Conservation (phyloP, 257 asterid species). For the Forsythia suspensa region DNA sequence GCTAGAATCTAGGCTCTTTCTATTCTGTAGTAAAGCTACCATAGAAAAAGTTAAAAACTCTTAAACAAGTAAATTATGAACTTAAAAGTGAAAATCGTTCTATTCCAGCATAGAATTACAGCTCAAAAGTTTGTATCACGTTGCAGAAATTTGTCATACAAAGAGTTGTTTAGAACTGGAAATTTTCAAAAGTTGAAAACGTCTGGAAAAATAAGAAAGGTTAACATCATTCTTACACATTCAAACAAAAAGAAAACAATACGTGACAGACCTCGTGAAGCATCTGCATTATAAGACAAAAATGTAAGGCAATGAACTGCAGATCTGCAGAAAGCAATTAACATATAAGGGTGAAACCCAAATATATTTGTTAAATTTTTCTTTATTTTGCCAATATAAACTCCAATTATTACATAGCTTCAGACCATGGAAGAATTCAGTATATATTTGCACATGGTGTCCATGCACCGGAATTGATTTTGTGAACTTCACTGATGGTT, state of each 20-base stretch:
- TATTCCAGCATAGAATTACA: slow-evolving; percentile 10
- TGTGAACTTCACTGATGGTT: too few species aligned
- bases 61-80: not conserved
- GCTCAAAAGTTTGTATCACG: slow-evolving; percentile 13
- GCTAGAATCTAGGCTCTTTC: slow-evolving; percentile 15
- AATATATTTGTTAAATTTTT: not conserved
- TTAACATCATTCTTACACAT: not conserved
- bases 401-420: too few species aligned
- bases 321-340: not conserved
- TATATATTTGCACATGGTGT: too few species aligned
- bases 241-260: not conserved
- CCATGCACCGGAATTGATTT: too few species aligned
- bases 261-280: slow-evolving; percentile 22
- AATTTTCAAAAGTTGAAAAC: not conserved
- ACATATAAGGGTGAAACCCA: not conserved
- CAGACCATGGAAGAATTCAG: too few species aligned
- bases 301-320: slow-evolving; percentile 15
- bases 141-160: slow-evolving; percentile 6
- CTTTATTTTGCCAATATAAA: not conserved
- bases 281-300: slow-evolving; percentile 31
- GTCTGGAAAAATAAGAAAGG: not conserved
- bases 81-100: slow-evolving; percentile 29
- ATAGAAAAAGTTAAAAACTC: not conserved
- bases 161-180: not conserved
- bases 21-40: slow-evolving; percentile 3